Percentiles rank a stretch among this genome's conserved stretches.
Conservation (phyloP, 2,329 filamentous ascomycete species). For the Triangularia verruculosa region DNA sequence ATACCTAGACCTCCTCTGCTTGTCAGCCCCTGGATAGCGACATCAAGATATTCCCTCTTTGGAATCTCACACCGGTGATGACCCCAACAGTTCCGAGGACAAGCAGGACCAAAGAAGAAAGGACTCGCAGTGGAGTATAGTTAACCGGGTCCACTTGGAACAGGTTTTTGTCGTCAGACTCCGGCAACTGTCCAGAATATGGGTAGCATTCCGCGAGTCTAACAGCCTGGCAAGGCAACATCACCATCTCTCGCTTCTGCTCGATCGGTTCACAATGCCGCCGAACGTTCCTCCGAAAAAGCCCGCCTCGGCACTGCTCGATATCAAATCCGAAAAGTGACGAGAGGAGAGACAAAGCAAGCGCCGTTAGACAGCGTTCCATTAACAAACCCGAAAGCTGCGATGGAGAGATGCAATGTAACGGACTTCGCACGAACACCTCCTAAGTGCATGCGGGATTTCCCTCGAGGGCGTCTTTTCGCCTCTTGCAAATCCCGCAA, state of each 20-base stretch:
- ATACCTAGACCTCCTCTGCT: not conserved
- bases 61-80: not conserved
- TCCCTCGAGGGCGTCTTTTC: slow-evolving; percentile 18
- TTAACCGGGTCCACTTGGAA: not conserved
- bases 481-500: slow-evolving; percentile 22
- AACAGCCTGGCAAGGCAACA: not conserved
- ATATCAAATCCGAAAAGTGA: not conserved
- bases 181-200: not conserved
- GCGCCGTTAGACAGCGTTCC: slow-evolving; percentile 22
- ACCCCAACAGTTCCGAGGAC: not conserved
- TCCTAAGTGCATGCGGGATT: slow-evolving; percentile 21
- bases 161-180: not conserved
- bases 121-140: not conserved
- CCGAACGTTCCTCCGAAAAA: slow-evolving; percentile 3
- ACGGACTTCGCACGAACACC: slow-evolving; percentile 17
- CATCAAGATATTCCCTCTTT: not conserved
- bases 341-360: not conserved
- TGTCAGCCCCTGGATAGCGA: not conserved
- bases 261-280: slow-evolving; percentile 8
- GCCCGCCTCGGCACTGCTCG: not conserved
- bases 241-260: not conserved
- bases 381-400: slow-evolving; percentile 27
- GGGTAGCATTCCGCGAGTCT: slow-evolving; percentile 4
- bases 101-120: not conserved
- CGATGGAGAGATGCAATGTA: slow-evolving; percentile 31